Base-by-base conservation (phyloP, 768 basidiomycete species). In the Solioccasus polychromus region DNA sequence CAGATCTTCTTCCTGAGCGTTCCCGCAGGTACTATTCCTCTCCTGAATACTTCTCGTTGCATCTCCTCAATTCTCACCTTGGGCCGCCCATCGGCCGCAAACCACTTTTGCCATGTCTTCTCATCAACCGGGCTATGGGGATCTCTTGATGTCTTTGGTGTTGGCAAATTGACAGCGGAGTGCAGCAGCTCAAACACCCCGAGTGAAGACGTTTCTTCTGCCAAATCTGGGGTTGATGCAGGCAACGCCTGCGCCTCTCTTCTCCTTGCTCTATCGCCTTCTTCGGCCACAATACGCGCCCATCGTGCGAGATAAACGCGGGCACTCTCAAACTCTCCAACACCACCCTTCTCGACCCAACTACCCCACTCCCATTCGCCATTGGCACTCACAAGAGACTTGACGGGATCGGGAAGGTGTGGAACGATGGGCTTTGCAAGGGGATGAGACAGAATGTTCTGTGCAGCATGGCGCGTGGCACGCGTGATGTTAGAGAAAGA, bases 261-360 rank as follows among this genome's bases (percentile, higher is more conserved):
- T 52, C 83, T 70, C 34, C 96, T 76, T 5, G 92, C 83, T 14
- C 91, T 77, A 64, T 99, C 96, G 15, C 96, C 96, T 63, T 98
- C 96, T 66, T 99, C 96, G 2, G 96, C 96, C 1, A 98, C 96
- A 47, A 92, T 88, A 39, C 94, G 77, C 4, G 96, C 96, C 96
- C 96, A 99, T 25, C 91, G 76, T 9, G 96, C 96, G 8, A 99
- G 79, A 64, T 98, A 98, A 7, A 98, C 90, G 5, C 94, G 76
- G 1, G 96, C 96, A 48, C 89, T 89, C 68, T 98, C 96, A 63
- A 95, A 98, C 63, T 96, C 93, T 6, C 92, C 92, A 3, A 96
- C 89, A 1, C 92, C 88, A 26, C 90, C 85, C 61, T 88, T 88
- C 64, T 93, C 91, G 0, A 91, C 88, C 90, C 90, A 92, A 53